These are phyloP conservation scores for Termitomyces titanicus DNA, from an alignment of 768 basidiomycete genomes.

Conservation along the genomic window DNA sequence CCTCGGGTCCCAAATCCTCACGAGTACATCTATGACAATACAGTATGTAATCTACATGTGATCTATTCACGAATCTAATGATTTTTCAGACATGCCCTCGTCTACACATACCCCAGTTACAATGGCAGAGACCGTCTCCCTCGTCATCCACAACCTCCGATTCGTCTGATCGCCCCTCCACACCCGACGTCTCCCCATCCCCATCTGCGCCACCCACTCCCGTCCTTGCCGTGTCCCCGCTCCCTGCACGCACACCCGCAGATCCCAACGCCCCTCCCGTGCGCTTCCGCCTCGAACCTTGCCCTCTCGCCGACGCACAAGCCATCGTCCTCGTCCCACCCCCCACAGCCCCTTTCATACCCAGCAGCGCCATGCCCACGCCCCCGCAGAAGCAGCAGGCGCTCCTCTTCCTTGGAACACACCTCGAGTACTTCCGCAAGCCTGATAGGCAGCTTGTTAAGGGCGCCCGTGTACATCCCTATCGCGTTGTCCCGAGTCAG, in stretches of 20 bases:
- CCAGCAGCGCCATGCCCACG: constrained; percentile 12
- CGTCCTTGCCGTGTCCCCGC: constrained; percentile 29
- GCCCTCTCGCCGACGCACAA: constrained; percentile 49
- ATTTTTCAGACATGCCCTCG: constrained; percentile 15
- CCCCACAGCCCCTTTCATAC: constrained; percentile 21
- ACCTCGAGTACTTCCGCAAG: constrained; percentile 43
- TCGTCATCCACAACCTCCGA: constrained; percentile 34
- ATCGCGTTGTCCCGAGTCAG: constrained; percentile 37
- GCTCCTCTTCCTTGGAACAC: constrained; percentile 48
- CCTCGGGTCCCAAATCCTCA: too few relatives aligned
- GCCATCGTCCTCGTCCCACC: constrained; percentile 46
- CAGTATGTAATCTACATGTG: constrained; percentile 8
- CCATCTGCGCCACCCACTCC: constrained; percentile 25
- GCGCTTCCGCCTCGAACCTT: constrained; percentile 36
- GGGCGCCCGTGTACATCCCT: constrained; percentile 54
- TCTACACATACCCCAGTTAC: constrained; percentile 18
- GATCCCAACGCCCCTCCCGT: constrained; percentile 10
- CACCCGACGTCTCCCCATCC: constrained; percentile 16
- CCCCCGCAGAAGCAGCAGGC: constrained; percentile 22
- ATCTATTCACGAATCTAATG: background rate
- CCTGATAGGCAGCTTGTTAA: constrained; percentile 36
- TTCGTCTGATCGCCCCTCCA: constrained; percentile 24
- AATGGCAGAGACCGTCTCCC: constrained; percentile 31
- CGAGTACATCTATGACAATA: constrained; percentile 18
- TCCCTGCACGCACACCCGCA: constrained; percentile 16